Evolutionary conservation across 768 basidiomycete species (phyloP), one percentile per base, ranked within the genome.

Genomic region (Austroboletus eburneus): DNA sequence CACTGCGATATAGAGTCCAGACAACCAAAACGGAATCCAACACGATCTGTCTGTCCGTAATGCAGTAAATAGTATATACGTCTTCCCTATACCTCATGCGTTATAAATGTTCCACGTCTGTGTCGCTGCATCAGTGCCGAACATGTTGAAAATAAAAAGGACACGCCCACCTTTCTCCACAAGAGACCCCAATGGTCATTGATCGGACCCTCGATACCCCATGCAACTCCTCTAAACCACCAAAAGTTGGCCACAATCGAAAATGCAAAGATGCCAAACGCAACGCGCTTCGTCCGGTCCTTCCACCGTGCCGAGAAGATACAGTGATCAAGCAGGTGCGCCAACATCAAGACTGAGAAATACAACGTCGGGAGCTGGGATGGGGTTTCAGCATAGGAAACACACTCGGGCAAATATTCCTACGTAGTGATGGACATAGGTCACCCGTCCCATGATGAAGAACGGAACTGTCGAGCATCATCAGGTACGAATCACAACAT

Each of bases 361-460:
- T 93, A 98, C n/a, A 97, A 73, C 0, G 95, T 93, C 5, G 95
- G 95, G 9, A 98, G 81, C 89, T 93, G 57, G 2, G 48, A 27
- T 12, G 4, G 6, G 29, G 6, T 18, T 9, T 55, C 39, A 50
- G 13, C 4, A 5, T 27, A 3, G 14, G 7, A 18, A 9, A 27
- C 6, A 14, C 5, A 6, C 25, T 1, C 1, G 10, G 34, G 7
- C 12, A 22, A 78, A 27, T 5, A 12, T 27, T 5, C 88, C 54
- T 56, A 94, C 91, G 63, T 95, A 97, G 73, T 96, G 93, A 66
- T 98, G 95, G 22, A 98, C 71, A 57, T 97, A 97, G 24, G 93
- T 96, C 4, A 93, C 90, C 49, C 93, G 90, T 18, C 91, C 94
- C 96, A 99, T 99, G 71, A 97, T 83, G 55, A 97, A 71, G 83